A percentile compares a stretch with the other conserved stretches of the same genome.
These are phyloP conservation scores for Pseudopyrenochaeta lycopersici DNA, from an alignment of 2,329 filamentous ascomycete genomes.

Conservation along the genomic window DNA sequence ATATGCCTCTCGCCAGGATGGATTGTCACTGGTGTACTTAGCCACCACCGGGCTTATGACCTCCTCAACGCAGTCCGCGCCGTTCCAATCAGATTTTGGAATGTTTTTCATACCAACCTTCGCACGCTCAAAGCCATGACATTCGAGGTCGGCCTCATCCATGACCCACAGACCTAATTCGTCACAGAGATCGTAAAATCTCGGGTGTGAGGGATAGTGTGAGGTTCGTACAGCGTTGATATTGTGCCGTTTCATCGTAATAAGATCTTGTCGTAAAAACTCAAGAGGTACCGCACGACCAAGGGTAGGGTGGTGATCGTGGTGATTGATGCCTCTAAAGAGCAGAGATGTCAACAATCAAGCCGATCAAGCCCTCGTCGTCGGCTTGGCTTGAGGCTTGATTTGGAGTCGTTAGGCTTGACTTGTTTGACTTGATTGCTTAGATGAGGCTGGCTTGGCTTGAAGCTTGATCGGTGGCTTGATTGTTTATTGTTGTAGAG, in stretches of 20 bases:
- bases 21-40: conserved; percentile 69
- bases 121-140: conserved; percentile 55
- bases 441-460: too few relatives aligned
- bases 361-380: too few relatives aligned
- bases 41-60: conserved; percentile 66
- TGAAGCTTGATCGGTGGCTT: too few relatives aligned
- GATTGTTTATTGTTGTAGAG: too few relatives aligned
- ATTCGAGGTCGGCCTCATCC: conserved; percentile 62
- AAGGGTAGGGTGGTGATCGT: conserved; percentile 73
- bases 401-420: too few relatives aligned
- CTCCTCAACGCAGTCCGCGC: conserved; percentile 65
- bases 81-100: conserved; percentile 29
- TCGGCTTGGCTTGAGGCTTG: too few relatives aligned
- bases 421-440: too few relatives aligned
- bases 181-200: conserved; percentile 68
- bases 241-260: conserved; percentile 75
- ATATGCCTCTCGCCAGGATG: conserved; percentile 70
- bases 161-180: conserved; percentile 74
- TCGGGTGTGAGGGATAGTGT: conserved; percentile 71
- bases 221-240: conserved; percentile 75
- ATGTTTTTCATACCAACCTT: conserved; percentile 47
- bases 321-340: too few relatives aligned
- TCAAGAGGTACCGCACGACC: conserved; percentile 71
- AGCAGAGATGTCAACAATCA: too few relatives aligned
- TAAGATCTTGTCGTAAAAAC: conserved; percentile 68